phyloP scores from a whole-genome alignment of 2,329 filamentous ascomycete species.

The Aspergillus niger region DNA sequence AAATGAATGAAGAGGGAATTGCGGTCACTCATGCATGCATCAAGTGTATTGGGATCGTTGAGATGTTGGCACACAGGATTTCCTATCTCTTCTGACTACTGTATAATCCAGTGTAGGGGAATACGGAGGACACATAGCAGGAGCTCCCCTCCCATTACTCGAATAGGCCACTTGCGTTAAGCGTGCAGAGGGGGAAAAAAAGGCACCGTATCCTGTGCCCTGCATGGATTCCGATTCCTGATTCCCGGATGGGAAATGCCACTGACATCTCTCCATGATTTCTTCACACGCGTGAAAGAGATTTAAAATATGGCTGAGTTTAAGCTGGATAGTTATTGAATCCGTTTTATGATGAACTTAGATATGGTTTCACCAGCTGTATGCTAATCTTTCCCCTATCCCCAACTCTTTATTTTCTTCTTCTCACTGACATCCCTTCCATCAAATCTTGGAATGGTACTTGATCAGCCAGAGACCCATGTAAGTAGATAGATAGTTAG shows the following conservation, averaged over 20 bases:
- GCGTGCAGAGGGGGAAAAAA: constrained; percentile 11
- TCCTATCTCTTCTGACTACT: no score
- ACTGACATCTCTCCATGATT: constrained; percentile 1
- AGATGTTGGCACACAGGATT: no score
- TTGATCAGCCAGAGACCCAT: no score
- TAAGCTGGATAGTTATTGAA: neutral
- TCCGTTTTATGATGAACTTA: neutral
- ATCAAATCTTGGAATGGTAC: no score
- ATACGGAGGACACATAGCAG: neutral
- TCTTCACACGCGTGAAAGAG: neutral
- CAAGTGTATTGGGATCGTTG: no score
- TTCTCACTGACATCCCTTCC: no score
- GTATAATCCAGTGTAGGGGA: no score
- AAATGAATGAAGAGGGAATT: no score
- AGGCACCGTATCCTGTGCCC: constrained; percentile 19
- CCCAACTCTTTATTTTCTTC: no score
- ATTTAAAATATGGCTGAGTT: neutral
- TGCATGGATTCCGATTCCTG: constrained; percentile 15
- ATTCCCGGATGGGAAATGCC: constrained; percentile 5
- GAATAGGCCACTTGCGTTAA: constrained; percentile 24
- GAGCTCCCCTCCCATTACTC: constrained; percentile 14
- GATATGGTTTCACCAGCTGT: neutral
- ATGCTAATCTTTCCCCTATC: neutral
- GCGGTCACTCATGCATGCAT: no score
- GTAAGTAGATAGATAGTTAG: no score